Base-by-base conservation (phyloP, 768 basidiomycete genomes). In the Auriscalpium orientale region DNA sequence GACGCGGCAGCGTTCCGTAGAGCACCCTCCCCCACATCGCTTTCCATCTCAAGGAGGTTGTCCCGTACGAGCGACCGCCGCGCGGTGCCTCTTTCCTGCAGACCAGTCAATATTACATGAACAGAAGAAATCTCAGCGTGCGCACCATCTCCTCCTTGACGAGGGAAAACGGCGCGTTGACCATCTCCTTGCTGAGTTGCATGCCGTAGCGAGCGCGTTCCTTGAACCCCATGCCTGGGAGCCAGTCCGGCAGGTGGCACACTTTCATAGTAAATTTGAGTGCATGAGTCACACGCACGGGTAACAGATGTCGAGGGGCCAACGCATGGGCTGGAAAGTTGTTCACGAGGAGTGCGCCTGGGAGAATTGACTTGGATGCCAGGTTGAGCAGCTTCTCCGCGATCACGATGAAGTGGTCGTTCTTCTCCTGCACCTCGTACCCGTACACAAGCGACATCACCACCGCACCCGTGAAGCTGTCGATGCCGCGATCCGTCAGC, bases 101-200 rank as follows among this genome's bases (percentile, higher is more conserved):
- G 28, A 4, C 28, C 28, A 28, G 44, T 8, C 33, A 12, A 0
- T 34, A 12, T 8, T 5, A 34, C 15, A 18, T 45, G 3, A 49
- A 7, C 46, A 44, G 11, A 6, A 7, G 16, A 34, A 50, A 12
- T 8, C 15, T 13, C 20, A n/a, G 22, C 1, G 22, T 37, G 15
- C 57, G n/a, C 34, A 54, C 57, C n/a, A 58, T 48, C 35, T 54
- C 49, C 10, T 58, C 53, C 20, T 54, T 55, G 53, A 51, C 49
- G 40, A 34, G 43, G 33, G 38, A n/a, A 20, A 58, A 58, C 15
- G 57, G 53, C 1, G 47, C 53, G 16, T 58, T 49, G 22, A 58
- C 53, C 43, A 54, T 50, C 49, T 58, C 53, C 21, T 55, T 4
- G 15, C 28, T 36, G 53, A 58, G 48, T 18, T 49, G 48, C 44